Percentiles rank a stretch among this genome's conserved stretches.
Conservation (phyloP, 2,329 filamentous ascomycete species). For the Beauveria brongniartii region DNA sequence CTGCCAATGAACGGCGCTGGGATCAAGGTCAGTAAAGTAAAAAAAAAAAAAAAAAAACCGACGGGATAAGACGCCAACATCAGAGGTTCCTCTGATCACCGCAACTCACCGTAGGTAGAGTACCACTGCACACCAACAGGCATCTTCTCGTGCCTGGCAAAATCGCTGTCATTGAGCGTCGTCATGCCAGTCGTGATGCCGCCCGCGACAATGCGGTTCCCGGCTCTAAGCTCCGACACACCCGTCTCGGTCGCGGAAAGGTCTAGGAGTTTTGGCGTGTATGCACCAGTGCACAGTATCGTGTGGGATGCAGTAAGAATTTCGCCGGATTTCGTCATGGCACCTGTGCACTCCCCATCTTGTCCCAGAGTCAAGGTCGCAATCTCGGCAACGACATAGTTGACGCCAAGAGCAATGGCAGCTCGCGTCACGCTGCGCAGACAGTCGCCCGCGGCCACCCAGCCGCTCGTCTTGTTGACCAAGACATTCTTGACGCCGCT, state of each 20-base stretch:
- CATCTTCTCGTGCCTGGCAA: slow-evolving; percentile 36
- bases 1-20: slow-evolving; percentile 49
- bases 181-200: slow-evolving; percentile 53
- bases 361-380: slow-evolving; percentile 38
- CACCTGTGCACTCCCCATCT: slow-evolving; percentile 37
- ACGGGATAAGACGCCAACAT: neutral
- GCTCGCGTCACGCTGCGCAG: slow-evolving; percentile 45
- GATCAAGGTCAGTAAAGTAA: slow-evolving; percentile 19
- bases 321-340: slow-evolving; percentile 37
- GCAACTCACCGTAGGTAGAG: slow-evolving; percentile 23
- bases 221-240: slow-evolving; percentile 39
- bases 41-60: no score
- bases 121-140: slow-evolving; percentile 40
- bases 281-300: slow-evolving; percentile 49
- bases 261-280: slow-evolving; percentile 48
- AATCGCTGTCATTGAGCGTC: slow-evolving; percentile 39
- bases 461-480: slow-evolving; percentile 54
- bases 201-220: slow-evolving; percentile 46
- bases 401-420: slow-evolving; percentile 47
- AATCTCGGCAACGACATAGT: slow-evolving; percentile 48
- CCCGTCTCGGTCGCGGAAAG: slow-evolving; percentile 41
- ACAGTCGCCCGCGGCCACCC: slow-evolving; percentile 54
- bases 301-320: slow-evolving; percentile 40
- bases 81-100: neutral
- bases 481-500: slow-evolving; percentile 50